Evolutionary conservation across 768 basidiomycete species (phyloP), one percentile per base, ranked within the genome.

Genomic region (Sarcodon sp.): DNA sequence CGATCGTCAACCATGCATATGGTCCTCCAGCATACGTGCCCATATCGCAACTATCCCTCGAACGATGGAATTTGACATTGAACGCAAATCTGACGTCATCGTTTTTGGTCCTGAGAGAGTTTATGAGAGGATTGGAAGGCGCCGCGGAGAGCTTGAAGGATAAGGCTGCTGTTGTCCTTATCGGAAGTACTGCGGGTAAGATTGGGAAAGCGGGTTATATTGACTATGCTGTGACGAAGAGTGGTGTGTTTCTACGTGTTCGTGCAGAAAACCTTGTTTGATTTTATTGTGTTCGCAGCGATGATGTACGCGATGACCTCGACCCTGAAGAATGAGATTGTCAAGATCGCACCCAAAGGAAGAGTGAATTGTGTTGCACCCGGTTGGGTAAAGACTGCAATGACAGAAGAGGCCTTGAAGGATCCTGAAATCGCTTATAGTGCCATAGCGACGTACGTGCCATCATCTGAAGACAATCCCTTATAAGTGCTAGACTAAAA

Each of bases 291-390:
- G n/a, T 13, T 13, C 33, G 13, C 15, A 82, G 82, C 75, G 4
- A 70, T 83, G 67, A 84, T 84, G 83, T 80, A 83, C 51, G 86
- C 83, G 1, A 57, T 87, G 33, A 75, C 74, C 3, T 62, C 79
- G 55, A 68, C 77, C 4, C 68, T 87, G 54, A 87, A 87, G 64
- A 88, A 87, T 59, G 84, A 88, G 62, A 85, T 87, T 47, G 84
- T 88, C 41, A 76, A 76, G 61, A 75, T 86, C 50, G 83, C 83
- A 0, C 80, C 83, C 0, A 69, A 61, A 47, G 86, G 74, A 0
- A 69, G 84, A n/a, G 83, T 86, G 3, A 87, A 87, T 53, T 67
- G 69, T 39, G 68, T 87, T 13, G 79, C 73, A 0, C 84, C 85
- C 3, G 59, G 58, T 2, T 61, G 58, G 77, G 75, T 77, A 6